These are phyloP conservation scores for Funneliformis geosporum DNA, from an alignment of 192 early-diverging fungal genomes.

Conservation along the genomic window DNA sequence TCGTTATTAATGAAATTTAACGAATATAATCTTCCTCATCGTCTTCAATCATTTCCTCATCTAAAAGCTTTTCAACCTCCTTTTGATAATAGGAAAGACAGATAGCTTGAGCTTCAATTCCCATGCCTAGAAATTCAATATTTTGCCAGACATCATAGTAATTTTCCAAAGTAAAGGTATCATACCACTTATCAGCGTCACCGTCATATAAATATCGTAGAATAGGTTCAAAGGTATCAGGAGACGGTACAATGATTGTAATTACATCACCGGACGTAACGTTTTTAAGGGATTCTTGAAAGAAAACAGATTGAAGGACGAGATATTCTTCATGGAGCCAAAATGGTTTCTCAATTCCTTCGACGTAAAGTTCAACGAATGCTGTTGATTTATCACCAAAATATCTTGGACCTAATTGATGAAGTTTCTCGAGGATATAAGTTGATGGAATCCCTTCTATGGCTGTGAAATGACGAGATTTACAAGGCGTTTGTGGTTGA, in stretches of 20 bases:
- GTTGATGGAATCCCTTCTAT: conserved; percentile 7
- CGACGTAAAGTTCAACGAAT: conserved; percentile 19
- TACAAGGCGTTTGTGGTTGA: not conserved
- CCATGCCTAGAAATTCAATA: conserved; percentile 21
- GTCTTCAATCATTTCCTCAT: not conserved
- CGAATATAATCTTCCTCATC: not conserved
- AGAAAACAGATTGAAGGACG: conserved; percentile 26
- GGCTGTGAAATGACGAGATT: not conserved
- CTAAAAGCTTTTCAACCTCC: not conserved
- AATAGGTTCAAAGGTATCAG: conserved; percentile 24
- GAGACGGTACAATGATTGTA: conserved; percentile 27
- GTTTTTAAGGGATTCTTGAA: conserved; percentile 20
- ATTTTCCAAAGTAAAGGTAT: conserved; percentile 21
- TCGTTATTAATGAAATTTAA: not conserved
- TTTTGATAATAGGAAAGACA: conserved; percentile 23
- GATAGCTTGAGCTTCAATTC: not conserved
- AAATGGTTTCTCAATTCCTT: conserved; percentile 26
- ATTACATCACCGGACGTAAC: conserved; percentile 13
- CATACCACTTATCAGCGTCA: conserved; percentile 28
- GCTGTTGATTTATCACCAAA: conserved; percentile 27
- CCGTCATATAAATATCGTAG: conserved; percentile 28
- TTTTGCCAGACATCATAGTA: conserved; percentile 24
- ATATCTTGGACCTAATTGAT: conserved; percentile 15
- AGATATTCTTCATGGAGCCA: conserved; percentile 30
- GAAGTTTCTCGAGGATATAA: conserved; percentile 27